Evolutionary conservation across 1,284 basidiomycete species (phyloP), one percentile per base, ranked within the genome.

Genomic region (Butyriboletus appendiculatus): DNA sequence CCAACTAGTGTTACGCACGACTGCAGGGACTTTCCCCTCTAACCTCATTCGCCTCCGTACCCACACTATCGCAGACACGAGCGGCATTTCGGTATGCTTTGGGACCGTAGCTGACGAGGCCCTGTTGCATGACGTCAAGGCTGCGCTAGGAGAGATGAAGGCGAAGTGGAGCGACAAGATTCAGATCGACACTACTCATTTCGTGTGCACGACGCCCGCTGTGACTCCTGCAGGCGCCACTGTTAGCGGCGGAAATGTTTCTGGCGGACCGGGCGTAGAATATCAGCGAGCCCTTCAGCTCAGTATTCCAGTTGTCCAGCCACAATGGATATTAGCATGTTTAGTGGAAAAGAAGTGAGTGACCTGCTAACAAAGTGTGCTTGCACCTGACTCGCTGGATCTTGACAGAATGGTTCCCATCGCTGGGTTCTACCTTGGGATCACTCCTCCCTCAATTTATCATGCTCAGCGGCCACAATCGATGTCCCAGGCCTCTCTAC

Each of bases 181-280:
- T 26, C 92, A 96, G 74, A 95, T 98, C 54, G 95, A 97, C 66
- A 97, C 95, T 6, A 96, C 94, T 0, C 95, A 98, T 71, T 97
- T 96, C 63, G 94, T 97, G 35, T 96, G 94, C 67, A 96, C 93
- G 4, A 93, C 90, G 0, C 90, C 94, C 2, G 85, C 88, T 1
- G 79, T 82, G 14, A 84, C 84, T 0, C 82, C 86, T 0, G 64
- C 72, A 7, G 87, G 85, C 4, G 84, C 87, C 4, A 79, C 81
- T 52, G 78, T 77, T 0, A 75, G 78, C 4, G 81, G 83, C 3
- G 63, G 64, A 0, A 59, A 58, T 5, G 57, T 72, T 6, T 70
- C 74, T 12, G 74, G 75, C 12, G 81, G 82, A 7, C 88, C 92
- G 0, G 88, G 88, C 0, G 85, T 90, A 5, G 92, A 94, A 63